Conservation (phyloP, 352 stramenopile species). For the Halophytophthora polymorphica region DNA sequence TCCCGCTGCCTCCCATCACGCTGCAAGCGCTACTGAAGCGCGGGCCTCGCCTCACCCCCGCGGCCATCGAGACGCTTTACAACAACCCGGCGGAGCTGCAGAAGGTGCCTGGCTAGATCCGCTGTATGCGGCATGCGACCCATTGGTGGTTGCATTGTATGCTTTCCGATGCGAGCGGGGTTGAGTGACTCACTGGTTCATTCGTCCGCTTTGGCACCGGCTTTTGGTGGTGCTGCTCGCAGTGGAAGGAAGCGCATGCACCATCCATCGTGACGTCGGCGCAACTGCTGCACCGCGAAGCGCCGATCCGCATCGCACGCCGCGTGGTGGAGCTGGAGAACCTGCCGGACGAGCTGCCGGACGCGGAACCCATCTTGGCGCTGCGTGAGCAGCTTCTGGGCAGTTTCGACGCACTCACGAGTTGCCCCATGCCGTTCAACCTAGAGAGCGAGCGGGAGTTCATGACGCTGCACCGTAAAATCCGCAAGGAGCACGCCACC, state of each 20-base stretch:
- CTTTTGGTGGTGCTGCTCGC: neutral
- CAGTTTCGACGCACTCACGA: slow-evolving; percentile 76
- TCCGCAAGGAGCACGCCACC: slow-evolving; percentile 57
- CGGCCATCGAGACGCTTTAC: slow-evolving; percentile 49
- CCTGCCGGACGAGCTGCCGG: slow-evolving; percentile 61
- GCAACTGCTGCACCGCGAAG: slow-evolving; percentile 73
- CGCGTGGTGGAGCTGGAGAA: slow-evolving; percentile 86
- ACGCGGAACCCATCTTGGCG: slow-evolving; percentile 53
- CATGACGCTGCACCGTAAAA: slow-evolving; percentile 51
- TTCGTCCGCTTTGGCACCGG: neutral
- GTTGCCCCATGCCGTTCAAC: slow-evolving; percentile 51
- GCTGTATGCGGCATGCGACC: too few relatives aligned
- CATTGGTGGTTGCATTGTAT: too few relatives aligned
- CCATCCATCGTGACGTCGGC: slow-evolving; percentile 75
- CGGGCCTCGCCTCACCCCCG: slow-evolving; percentile 44
- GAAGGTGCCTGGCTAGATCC: slow-evolving; percentile 13
- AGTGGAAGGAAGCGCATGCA: slow-evolving; percentile 67
- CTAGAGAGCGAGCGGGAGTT: slow-evolving; percentile 57
- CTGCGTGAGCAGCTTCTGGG: slow-evolving; percentile 58
- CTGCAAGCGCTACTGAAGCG: slow-evolving; percentile 73
- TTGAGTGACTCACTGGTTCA: neutral
- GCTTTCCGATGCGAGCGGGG: too few relatives aligned
- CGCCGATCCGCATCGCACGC: slow-evolving; percentile 74
- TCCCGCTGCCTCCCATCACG: slow-evolving; percentile 77
- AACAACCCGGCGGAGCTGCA: slow-evolving; percentile 39